Evolutionary conservation across 176 grass and related monocot species (phyloP), one percentile per base, ranked within the genome.

Genomic region (Dendrocalamus sinicus): DNA sequence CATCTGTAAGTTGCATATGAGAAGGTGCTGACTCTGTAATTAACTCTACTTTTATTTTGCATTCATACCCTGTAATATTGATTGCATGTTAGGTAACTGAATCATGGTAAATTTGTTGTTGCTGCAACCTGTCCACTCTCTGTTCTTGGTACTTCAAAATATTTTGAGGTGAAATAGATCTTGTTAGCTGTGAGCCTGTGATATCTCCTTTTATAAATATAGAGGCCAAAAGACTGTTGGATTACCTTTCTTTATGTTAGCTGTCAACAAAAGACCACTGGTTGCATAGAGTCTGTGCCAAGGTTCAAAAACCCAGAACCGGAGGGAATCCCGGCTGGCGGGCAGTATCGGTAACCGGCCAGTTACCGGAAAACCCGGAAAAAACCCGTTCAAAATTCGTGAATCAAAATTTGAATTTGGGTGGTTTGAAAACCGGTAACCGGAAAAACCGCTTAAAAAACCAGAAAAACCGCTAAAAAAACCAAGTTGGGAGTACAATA

Each of bases 21-120:
- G 24, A 50, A 10, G 4, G 16, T 37, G 19, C 5, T 11, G 70
- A 23, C 74, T 22, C 26, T 63, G 24, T 70, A 37, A 59, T 48
- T 46, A 12, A 50, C 41, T 50, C n/a, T 35, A 71, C 14, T 78
- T 78, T 35, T 14, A 59, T 53, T 69, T 15, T 45, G 32, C 19
- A 46, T n/a, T 47, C 24, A 48, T 71, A 5, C 78, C 57, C 9
- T 60, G 8, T 60, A 60, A 60, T 23, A 23, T 23, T 59, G 9
- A 77, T 9, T 73, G 45, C 81, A 89, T 57, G 58, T 73, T 73
- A 52, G 35, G 71, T 10, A 48, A 67, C 6, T 32, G 67, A 74
- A 84, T 54, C 14, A 79, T 58, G 9, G 12, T 84, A 66, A 59
- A 45, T 47, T 30, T 72, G 35, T 55, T 88, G 41, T 43, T 66